Percentiles rank a stretch among this genome's conserved stretches.
These are phyloP conservation scores for Apocynum venetum DNA, from an alignment of 257 asterid species.

Conservation along the genomic window DNA sequence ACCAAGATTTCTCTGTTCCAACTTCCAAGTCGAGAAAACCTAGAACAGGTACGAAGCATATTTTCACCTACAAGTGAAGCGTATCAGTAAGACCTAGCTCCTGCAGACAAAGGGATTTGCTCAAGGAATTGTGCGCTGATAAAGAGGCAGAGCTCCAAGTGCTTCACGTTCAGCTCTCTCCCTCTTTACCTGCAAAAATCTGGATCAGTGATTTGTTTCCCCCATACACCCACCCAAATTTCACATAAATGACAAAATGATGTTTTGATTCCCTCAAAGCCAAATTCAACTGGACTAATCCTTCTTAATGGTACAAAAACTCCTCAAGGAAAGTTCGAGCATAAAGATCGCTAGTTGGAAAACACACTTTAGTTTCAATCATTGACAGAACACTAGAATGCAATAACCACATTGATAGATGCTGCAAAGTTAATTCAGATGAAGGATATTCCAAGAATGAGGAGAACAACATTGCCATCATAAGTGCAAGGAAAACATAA, in stretches of 20 bases:
- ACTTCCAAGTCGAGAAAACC: not conserved
- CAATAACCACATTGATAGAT: not conserved
- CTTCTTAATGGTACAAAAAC: not conserved
- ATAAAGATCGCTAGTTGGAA: not conserved
- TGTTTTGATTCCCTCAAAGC: not conserved
- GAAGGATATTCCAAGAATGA: not conserved
- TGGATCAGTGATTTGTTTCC: not conserved
- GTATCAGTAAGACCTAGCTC: not conserved
- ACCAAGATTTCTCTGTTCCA: not conserved
- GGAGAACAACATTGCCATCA: not conserved
- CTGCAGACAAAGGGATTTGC: slow-evolving; percentile 3
- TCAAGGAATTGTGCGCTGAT: slow-evolving; percentile 86
- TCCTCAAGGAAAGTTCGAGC: not conserved
- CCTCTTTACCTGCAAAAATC: slow-evolving; percentile 58
- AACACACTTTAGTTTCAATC: not conserved
- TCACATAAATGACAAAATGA: not conserved
- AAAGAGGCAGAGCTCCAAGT: slow-evolving; percentile 92
- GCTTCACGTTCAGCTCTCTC: slow-evolving; percentile 93
- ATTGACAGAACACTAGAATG: not conserved
- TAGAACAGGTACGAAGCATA: not conserved
- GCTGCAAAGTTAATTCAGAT: not conserved
- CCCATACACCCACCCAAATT: not conserved
- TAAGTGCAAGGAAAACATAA: not conserved
- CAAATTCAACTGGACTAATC: not conserved
- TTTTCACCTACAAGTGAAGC: not conserved